Conservation (phyloP, 768 basidiomycete genomes). For the Tricholoma furcatifolium region DNA sequence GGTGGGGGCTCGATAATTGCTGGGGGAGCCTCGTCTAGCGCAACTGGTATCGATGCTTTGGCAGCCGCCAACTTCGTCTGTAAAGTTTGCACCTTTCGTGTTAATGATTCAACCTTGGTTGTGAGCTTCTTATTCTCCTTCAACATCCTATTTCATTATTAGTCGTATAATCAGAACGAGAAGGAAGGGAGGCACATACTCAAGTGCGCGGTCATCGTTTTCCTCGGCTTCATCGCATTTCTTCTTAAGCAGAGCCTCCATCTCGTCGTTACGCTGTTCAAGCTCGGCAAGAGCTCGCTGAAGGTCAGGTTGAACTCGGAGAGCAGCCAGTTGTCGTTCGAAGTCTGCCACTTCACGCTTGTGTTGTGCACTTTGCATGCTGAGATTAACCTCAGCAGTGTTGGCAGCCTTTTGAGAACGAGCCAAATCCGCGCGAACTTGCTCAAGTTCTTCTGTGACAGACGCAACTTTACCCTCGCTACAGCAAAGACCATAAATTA, state of each 20-base stretch:
- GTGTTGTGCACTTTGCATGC: constrained; percentile 63
- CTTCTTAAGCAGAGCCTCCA: constrained; percentile 67
- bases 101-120: constrained; percentile 67
- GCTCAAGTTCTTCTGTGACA: constrained; percentile 40
- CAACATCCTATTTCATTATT: constrained; percentile 47
- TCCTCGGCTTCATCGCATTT: constrained; percentile 82
- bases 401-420: constrained; percentile 57
- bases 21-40: constrained; percentile 4
- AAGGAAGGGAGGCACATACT: constrained; percentile 45
- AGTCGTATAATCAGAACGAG: constrained; percentile 3
- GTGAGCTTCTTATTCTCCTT: constrained; percentile 80
- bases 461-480: constrained; percentile 48
- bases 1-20: constrained; percentile 13
- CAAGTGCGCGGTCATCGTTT: constrained; percentile 78
- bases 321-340: constrained; percentile 51
- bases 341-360: constrained; percentile 61
- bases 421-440: constrained; percentile 42
- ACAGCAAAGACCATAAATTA: constrained; percentile 7
- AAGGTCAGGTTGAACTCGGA: constrained; percentile 55
- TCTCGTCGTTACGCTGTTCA: constrained; percentile 68
- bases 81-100: constrained; percentile 69
- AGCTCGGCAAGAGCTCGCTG: constrained; percentile 56
- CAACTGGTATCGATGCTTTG: constrained; percentile 37
- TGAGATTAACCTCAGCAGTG: constrained; percentile 63
- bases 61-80: constrained; percentile 63